Evolutionary conservation across 176 grass and related monocot genomes (phyloP), one percentile per base, ranked within the genome.

Genomic region (Panicum miliaceum): DNA sequence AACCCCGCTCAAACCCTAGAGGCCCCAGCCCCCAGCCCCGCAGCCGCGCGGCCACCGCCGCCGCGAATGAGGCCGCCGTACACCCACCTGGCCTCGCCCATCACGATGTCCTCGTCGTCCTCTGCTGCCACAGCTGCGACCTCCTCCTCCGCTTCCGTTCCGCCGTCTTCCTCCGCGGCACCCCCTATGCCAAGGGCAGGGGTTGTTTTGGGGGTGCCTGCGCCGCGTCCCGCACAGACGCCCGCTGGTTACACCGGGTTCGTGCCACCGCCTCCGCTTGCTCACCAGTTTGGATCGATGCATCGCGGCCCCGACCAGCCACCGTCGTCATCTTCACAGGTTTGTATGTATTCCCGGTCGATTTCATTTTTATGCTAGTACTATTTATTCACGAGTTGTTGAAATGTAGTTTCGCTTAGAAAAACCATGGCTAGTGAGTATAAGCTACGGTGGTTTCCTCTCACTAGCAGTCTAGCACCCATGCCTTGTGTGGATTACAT

Each of bases 241-340:
- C 79, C 93, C 18, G 61, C 85, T 45, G 78, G 85, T 22, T 80
- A 89, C 71, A 78, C 88, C 11, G 74, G 90, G 11, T 92, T 94
- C 25, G 78, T 87, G 47, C 90, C 93, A 12, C 86, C 90, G 22
- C 82, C 82, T 18, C 42, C 93, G 35, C 90, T 94, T 71, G 73
- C 73, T 34, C 87, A 92, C 19, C 90, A 91, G 50, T 92, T 94
- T 64, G 75, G 79, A 79, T 61, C 87, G 13, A 60, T 88, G 68
- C 75, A 91, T 73, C 87, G 93, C 1, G 88, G 90, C 63, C 68
- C 87, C 3, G 93, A 94, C 61, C 92, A 92, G 48, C n/a, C 84
- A 20, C 61, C 68, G 1, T 46, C 75, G 19, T 64, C 93, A 32
- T 88, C 86, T 90, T 52, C 93, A 26, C 93, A 92, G 90, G 93